Base-by-base conservation (phyloP, 1,139 yeast species). In the Tardiomyces digboiensis region DNA sequence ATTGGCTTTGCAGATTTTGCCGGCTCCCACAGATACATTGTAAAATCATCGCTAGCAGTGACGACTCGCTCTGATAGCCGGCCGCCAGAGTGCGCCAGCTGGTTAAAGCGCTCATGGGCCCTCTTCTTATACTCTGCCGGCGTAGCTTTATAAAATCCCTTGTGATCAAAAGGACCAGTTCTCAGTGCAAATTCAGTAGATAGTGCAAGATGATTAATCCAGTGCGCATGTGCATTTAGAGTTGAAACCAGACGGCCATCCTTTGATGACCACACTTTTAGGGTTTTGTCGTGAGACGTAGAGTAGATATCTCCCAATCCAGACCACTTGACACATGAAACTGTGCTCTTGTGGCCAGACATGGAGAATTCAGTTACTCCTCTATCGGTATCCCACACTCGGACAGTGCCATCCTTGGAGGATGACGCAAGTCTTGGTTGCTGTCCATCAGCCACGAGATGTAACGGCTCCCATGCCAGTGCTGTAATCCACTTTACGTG, bases 1-100 rank as follows among this genome's bases (percentile, higher is more conserved):
- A 91, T 64, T 0, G 98, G 98, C 61, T 89, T 91, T 39, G 74
- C 72, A 2, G 82, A 71, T 61, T 79, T 82, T 43, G 79, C 66
- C 13, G 97, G 97, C 58, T 88, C 95, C 99, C 99, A 91, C 49
- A 93, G 69, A 57, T 83, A 91, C 97, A 93, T 91, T 39, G 98
- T 91, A 65, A 91, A 89, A 65, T 91, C 99, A 60, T 91, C 99
- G 64, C 91, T 80, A 10, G 97, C 97, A 18, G 97, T 87, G 7
- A 88, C 97, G 59, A 91, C 76, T 52, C 95, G 72, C 63, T 91
- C 98, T 46, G 77, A 76, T 18, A 74, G 59, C 19, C 67, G 66
- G 19, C 96, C 96, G 41, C 80, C 79, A 39, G 78, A 65, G 54
- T 76, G 79, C 19, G 95, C 88, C 39, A 82, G 83, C 59, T 84